Evolutionary conservation across 192 early-diverging fungal species (phyloP), one percentile per base, ranked within the genome.

Genomic region (Coemansia sp.): DNA sequence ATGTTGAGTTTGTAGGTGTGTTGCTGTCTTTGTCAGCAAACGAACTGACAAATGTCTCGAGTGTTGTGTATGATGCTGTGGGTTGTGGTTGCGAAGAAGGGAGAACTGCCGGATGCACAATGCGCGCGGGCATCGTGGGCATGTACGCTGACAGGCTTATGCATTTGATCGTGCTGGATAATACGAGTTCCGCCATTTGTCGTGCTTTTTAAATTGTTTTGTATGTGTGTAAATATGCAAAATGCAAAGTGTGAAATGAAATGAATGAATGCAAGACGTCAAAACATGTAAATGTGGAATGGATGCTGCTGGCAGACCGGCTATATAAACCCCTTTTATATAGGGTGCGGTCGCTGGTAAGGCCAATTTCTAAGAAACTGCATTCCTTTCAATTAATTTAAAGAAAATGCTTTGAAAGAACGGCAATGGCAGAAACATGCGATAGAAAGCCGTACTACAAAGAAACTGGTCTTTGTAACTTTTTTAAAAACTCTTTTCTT

Each of bases 71-170:
- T 6, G 52, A 19, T 8, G 12, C 19, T 2, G 17, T 54, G 52
- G 22, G 10, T 23, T 11, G 23, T 10, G 52, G 2, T 25, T 22
- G 9, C 11, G 22, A 23, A 27, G 35, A 15, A 29, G 54, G 38
- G n/a, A 14, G 14, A 21, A 38, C 7, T 17, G 64, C 64, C 7
- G 64, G 54, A 32, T 65, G 69, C 11, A 45, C 58, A 29, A 64
- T 64, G 38, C 68, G 68, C 0, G 66, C 27, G 1, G 49, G 38
- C 1, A 41, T n/a, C 5, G 21, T 7, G 32, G n/a, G 12, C 38
- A 10, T 3, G 22, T 45, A 35, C 6, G 24, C 27, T 19, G 4
- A 43, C 35, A 19, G 66, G 25, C 59, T 43, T 21, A 70, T 51
- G 57, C 68, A 70, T 14, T 52, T 57, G 21, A 57, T 11, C 3